phyloP scores from a whole-genome alignment of 345 rosid species.

The Microcos paniculata region DNA sequence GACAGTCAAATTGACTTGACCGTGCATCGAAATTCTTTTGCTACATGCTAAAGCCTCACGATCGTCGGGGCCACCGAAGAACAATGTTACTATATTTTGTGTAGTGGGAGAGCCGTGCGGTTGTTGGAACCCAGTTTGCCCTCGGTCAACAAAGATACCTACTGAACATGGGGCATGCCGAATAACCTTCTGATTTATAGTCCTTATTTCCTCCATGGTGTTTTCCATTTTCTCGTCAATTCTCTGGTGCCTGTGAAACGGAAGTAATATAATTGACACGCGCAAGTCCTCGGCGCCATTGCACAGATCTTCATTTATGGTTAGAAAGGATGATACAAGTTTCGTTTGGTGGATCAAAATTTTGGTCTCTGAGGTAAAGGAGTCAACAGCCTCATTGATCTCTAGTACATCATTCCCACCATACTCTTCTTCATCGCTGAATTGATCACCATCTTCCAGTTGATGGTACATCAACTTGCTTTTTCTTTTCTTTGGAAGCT shows the following conservation, averaged over 20 bases:
- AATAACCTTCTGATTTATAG: slow-evolving; percentile 65
- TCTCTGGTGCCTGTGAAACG: slow-evolving; percentile 90
- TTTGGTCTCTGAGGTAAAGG: slow-evolving; percentile 46
- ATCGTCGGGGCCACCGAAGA: slow-evolving; percentile 90
- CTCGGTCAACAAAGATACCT: slow-evolving; percentile 65
- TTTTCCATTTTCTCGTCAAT: slow-evolving; percentile 67
- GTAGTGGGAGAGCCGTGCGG: slow-evolving; percentile 43
- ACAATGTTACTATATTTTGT: slow-evolving; percentile 65
- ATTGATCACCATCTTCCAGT: slow-evolving; percentile 53
- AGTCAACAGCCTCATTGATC: slow-evolving; percentile 71
- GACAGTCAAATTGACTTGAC: slow-evolving; percentile 52
- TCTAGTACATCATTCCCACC: slow-evolving; percentile 76
- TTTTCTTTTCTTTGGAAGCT: slow-evolving; percentile 58
- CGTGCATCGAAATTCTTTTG: slow-evolving; percentile 47
- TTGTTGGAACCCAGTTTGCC: slow-evolving; percentile 70
- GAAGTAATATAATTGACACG: slow-evolving; percentile 61
- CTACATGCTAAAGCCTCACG: slow-evolving; percentile 84
- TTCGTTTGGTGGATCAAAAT: slow-evolving; percentile 52
- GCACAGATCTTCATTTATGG: slow-evolving; percentile 72
- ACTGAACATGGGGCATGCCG: slow-evolving; percentile 81
- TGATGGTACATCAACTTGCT: slow-evolving; percentile 60
- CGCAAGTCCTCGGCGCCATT: slow-evolving; percentile 64
- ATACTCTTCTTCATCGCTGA: slow-evolving; percentile 68
- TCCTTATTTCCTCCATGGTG: slow-evolving; percentile 57
- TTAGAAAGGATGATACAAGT: slow-evolving; percentile 50